Conservation (phyloP, 441 rosid species). For the Codiaeum variegatum region DNA sequence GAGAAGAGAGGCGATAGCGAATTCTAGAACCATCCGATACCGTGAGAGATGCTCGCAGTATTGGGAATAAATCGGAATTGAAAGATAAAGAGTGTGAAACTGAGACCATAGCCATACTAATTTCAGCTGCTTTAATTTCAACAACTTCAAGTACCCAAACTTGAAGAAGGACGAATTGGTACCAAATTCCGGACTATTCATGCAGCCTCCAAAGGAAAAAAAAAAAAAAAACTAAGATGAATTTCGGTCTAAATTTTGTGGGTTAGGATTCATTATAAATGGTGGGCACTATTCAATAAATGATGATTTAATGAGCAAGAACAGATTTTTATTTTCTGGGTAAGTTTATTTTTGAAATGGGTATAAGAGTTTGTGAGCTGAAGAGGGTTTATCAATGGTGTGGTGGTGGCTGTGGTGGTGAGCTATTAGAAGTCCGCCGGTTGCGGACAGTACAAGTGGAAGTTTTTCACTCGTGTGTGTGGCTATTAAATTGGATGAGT, state of each 20-base stretch:
- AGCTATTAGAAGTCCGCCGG: conserved; percentile 27
- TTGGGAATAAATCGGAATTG: conserved; percentile 16
- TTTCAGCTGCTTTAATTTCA: conserved; percentile 18
- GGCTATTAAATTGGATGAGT: conserved; percentile 30
- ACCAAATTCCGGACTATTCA: conserved; percentile 46
- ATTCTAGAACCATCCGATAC: conserved; percentile 41
- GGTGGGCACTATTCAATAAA: neutral
- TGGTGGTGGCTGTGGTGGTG: neutral
- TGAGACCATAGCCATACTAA: conserved; percentile 41
- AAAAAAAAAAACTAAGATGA: neutral
- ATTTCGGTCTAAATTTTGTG: neutral
- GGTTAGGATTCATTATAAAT: conserved; percentile 15
- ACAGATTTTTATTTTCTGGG: neutral
- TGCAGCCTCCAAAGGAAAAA: conserved; percentile 41
- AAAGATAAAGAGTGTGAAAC: conserved; percentile 37
- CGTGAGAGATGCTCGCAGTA: conserved; percentile 31
- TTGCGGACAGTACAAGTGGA: conserved; percentile 23
- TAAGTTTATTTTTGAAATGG: neutral
- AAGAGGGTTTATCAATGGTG: conserved; percentile 10
- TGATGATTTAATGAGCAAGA: neutral
- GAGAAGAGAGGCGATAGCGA: conserved; percentile 59
- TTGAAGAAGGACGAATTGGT: conserved; percentile 33
- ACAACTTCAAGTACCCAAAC: conserved; percentile 40
- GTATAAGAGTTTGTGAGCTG: neutral
- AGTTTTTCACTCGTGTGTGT: conserved; percentile 12